Evolutionary conservation across 495 filamentous ascomycete genomes (phyloP), one percentile per base, ranked within the genome.

Genomic region (Neurospora sp.): DNA sequence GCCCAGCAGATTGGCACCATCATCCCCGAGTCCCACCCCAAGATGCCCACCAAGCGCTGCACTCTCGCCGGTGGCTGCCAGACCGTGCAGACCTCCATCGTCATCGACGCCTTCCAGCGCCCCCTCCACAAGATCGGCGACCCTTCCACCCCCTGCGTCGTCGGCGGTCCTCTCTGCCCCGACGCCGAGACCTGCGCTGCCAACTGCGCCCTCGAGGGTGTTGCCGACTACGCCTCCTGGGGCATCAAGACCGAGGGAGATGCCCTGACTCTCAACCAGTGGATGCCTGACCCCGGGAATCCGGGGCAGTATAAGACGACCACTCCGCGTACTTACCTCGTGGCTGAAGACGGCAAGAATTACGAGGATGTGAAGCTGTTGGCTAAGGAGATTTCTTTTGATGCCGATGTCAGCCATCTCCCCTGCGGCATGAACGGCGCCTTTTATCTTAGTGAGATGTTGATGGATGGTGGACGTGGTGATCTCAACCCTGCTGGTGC

Each of bases 371-470:
- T 91, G 76, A 80, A 88, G 73, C 82, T 91, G 8, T 79, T 89
- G 72, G 87, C 88, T 76, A 82, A 86, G 75, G 91, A 93, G 82
- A 85, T 93, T 75, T 88, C 88, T 5, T 92, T 93, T 73, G 89
- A 90, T 72, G 90, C 92, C 0, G 91, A 93, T 72, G 82, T 89
- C 37, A 89, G 86, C 31, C 84, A 88, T 41, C 81, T 92, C 35
- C 88, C 89, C 2, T 93, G 91, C 76, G 91, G 91, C 41, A 86
- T 90, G 75, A 92, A 94, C 80, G 91, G 91, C 70, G 91, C 91
- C 16, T 80, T 93, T 31, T 93, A 93, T 79, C 84, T 93, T 7
- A 84, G 87, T 5, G 79, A 87, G 76, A 93, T 93, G 91, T 86
- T 90, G 54, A 78, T 84, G 11, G 86, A 87, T 69, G 91, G 91